Evolutionary conservation across 1,139 yeast genomes (phyloP).

Genomic region (Protomyces inundatus): DNA sequence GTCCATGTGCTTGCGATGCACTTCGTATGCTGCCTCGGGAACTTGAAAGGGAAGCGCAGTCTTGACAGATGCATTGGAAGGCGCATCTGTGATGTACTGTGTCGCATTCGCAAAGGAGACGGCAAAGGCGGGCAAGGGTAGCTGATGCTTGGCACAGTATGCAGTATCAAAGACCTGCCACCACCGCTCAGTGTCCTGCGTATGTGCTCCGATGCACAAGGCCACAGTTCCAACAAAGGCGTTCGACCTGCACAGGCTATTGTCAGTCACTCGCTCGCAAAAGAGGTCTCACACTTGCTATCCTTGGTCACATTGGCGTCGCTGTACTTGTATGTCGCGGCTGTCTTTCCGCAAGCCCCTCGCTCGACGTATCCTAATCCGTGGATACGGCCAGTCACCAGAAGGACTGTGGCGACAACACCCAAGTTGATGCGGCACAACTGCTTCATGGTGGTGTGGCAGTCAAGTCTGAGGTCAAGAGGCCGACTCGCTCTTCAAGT

Average conservation of each 20-base stretch:
- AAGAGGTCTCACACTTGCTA: background rate
- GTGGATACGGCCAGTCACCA: background rate
- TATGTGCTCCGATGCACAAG: background rate
- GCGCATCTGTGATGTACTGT: background rate
- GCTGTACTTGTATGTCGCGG: background rate
- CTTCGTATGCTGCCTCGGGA: background rate
- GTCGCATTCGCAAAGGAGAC: background rate
- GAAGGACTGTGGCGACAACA: too few relatives aligned
- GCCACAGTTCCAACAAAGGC: background rate
- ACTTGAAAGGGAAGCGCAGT: background rate
- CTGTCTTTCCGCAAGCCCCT: background rate
- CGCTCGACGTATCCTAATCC: background rate
- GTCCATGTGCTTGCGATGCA: background rate
- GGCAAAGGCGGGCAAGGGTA: background rate
- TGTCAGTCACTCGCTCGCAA: too few relatives aligned
- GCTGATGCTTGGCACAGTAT: background rate
- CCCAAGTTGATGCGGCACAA: too few relatives aligned
- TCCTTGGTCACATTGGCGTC: conserved; percentile 3
- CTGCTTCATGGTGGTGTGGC: too few relatives aligned
- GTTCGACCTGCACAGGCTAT: background rate
- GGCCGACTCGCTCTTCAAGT: too few relatives aligned
- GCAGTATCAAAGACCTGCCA: background rate
- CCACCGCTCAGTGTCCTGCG: background rate
- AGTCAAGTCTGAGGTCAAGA: too few relatives aligned
- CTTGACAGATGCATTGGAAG: background rate